Percentiles rank a stretch among this genome's conserved stretches.
Evolutionary conservation across 139 green algal species (phyloP).

Genomic region (Chlamydomonas eustigma): DNA sequence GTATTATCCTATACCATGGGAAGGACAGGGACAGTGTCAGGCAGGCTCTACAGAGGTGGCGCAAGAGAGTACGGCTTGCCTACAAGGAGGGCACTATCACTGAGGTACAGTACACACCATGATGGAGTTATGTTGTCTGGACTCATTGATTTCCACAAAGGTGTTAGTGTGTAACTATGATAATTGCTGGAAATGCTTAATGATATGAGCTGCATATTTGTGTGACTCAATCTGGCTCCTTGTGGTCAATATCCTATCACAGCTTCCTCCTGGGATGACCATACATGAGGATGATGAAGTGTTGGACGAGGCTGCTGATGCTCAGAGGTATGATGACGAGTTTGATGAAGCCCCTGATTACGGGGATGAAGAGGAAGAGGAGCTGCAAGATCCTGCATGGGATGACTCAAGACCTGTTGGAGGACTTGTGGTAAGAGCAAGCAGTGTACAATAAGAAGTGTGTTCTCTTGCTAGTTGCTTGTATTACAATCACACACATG

Average conservation of each 20-base stretch:
- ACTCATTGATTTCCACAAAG: neutral
- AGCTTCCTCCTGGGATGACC: slow-evolving; percentile 13
- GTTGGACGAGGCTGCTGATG: neutral
- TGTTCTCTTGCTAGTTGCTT: too few relatives aligned
- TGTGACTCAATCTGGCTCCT: too few relatives aligned
- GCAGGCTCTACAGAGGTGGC: slow-evolving; percentile 16
- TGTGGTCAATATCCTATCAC: too few relatives aligned
- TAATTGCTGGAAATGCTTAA: too few relatives aligned
- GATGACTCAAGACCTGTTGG: neutral
- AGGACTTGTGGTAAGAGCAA: too few relatives aligned
- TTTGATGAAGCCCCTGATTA: slow-evolving; percentile 23
- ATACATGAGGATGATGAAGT: slow-evolving; percentile 8
- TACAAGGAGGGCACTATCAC: slow-evolving; percentile 14
- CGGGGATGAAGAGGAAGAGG: slow-evolving; percentile 23
- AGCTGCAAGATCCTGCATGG: slow-evolving; percentile 4
- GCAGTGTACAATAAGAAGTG: too few relatives aligned
- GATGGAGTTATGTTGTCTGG: neutral
- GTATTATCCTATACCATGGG: slow-evolving; percentile 79
- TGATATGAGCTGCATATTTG: too few relatives aligned
- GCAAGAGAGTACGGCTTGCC: slow-evolving; percentile 6
- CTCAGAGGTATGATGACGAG: slow-evolving; percentile 19
- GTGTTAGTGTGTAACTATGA: too few relatives aligned
- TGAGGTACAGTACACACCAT: neutral
- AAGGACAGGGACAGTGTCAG: slow-evolving; percentile 43
- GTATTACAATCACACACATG: too few relatives aligned